phyloP scores from a whole-genome alignment of 148 eudicot species.

The Rhododendron ovatum region DNA sequence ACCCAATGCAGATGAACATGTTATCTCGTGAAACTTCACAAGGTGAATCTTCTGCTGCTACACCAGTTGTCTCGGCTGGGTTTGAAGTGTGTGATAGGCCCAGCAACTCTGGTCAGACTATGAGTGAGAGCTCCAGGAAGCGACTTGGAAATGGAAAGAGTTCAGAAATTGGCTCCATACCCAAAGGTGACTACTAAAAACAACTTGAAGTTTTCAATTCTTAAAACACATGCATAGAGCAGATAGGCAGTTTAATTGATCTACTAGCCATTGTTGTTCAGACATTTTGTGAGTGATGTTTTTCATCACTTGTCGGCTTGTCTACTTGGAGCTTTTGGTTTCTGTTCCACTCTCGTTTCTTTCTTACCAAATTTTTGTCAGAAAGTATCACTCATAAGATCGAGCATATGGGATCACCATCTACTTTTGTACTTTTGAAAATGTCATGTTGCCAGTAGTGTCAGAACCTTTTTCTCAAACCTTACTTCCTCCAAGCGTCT shows the following conservation, averaged over 20 bases:
- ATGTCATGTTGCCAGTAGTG: neutral
- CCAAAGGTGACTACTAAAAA: slow-evolving; percentile 15
- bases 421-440: neutral
- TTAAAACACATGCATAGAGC: neutral
- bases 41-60: slow-evolving; percentile 51
- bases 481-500: neutral
- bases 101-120: slow-evolving; percentile 30
- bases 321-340: neutral
- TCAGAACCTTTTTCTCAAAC: neutral
- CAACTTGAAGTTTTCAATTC: neutral
- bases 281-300: neutral
- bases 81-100: slow-evolving; percentile 38
- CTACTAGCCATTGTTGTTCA: neutral
- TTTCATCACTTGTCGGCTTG: neutral
- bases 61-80: slow-evolving; percentile 28
- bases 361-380: neutral
- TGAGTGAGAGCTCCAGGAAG: slow-evolving; percentile 30
- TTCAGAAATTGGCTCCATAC: slow-evolving; percentile 13
- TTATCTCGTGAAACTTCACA: slow-evolving; percentile 42
- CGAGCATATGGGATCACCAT: neutral
- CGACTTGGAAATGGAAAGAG: slow-evolving; percentile 16
- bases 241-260: neutral
- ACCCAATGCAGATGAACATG: slow-evolving; percentile 25
- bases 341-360: neutral
- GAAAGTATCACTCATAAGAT: neutral